These are phyloP conservation scores for Diaporthe ilicicola DNA, from an alignment of 2,329 filamentous ascomycete genomes.

Conservation along the genomic window DNA sequence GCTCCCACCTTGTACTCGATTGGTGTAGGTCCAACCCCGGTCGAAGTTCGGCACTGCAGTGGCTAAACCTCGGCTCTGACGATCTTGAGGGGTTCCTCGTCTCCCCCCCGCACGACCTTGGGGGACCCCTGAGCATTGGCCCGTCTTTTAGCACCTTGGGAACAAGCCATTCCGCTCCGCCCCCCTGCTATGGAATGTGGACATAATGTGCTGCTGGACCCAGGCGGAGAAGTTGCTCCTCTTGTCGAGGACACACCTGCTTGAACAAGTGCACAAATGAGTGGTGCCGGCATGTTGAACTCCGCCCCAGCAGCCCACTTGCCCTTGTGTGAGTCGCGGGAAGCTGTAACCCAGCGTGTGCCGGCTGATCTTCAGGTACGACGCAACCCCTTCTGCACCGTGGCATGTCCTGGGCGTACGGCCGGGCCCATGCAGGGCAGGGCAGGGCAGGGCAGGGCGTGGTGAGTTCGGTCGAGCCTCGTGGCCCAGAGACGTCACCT, in stretches of 20 bases:
- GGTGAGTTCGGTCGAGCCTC: not conserved
- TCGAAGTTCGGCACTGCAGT: slow-evolving; percentile 29
- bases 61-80: slow-evolving; percentile 31
- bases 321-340: not conserved
- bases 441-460: too few species aligned
- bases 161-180: slow-evolving; percentile 1
- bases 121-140: not conserved
- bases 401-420: slow-evolving; percentile 8
- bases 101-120: slow-evolving; percentile 1
- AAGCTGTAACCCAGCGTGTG: slow-evolving; percentile 8
- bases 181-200: not conserved
- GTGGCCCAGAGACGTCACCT: not conserved
- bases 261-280: not conserved
- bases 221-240: not conserved
- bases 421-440: slow-evolving; percentile 9
- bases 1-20: not conserved
- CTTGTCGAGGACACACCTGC: not conserved
- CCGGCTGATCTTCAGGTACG: slow-evolving; percentile 14
- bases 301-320: not conserved
- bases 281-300: not conserved
- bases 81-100: slow-evolving; percentile 4
- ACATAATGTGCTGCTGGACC: not conserved
- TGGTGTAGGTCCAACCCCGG: slow-evolving; percentile 18
- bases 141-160: not conserved
- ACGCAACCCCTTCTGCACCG: not conserved